Evolutionary conservation across 495 filamentous ascomycete species (phyloP), one percentile per base, ranked within the genome.

Genomic region (Daldinia childiae): DNA sequence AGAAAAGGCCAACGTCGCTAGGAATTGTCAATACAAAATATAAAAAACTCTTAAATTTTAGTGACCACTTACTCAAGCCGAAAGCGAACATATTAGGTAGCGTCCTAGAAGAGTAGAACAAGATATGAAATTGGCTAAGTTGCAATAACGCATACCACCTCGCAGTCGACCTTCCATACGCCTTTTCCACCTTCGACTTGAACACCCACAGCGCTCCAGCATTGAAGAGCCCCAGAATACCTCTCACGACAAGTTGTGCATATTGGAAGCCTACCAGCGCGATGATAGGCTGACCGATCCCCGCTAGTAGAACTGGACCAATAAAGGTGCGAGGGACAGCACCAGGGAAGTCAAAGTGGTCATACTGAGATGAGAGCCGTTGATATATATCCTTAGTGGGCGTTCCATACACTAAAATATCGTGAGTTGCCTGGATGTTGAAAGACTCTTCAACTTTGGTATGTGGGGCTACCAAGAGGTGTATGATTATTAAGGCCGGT

Each of bases 381-480:
- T 80, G 69, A n/a, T 82, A 66, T 26, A 87, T 73, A 74, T 92
- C 81, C 19, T 66, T 77, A 7, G 79, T 85, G 0, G 94, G 90
- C 32, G 94, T 87, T 1, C 93, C 92, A 79, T 94, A 93, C 3
- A 84, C 87, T 15, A 95, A 76, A 36, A 98, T 91, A 76, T 99
- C 95, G 79, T 98, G 96, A 6, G 90, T 89, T 0, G 95, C 95
- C 77, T 99, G 95, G 58, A 98, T 89, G 73, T 97, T 97, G 87
- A 99, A 99, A 0, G 94, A 98, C 81, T 99, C 95, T 77, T 99
- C 95, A 62, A 99, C 96, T 80, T 99, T 99, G 55, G 96, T 98
- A 82, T 95, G 98, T 1, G 95, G 96, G 15, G 96, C 89, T 8
- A 87, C 79, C 62, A 89, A 66, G 56, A 97, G 87, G 78, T 99